These are phyloP conservation scores for Diplogelasinospora grovesii DNA, from an alignment of 495 filamentous ascomycete genomes.

Conservation along the genomic window DNA sequence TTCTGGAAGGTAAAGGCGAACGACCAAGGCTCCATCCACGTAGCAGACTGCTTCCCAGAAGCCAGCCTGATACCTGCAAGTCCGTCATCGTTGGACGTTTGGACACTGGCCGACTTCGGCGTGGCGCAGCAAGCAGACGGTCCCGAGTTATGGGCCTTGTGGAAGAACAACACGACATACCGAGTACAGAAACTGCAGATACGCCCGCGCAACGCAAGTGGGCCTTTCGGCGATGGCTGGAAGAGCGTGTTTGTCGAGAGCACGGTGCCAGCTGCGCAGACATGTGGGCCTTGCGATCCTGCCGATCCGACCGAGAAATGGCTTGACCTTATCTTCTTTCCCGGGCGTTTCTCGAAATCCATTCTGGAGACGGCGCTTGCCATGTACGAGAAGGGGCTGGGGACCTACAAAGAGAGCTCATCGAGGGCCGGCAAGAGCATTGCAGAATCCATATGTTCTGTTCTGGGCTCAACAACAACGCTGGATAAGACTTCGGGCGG, in stretches of 20 bases:
- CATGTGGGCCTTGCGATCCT: constrained; percentile 53
- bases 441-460: constrained; percentile 64
- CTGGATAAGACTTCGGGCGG: constrained; percentile 53
- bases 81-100: constrained; percentile 68
- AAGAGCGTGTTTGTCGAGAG: constrained; percentile 60
- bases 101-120: constrained; percentile 81
- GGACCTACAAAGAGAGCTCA: constrained; percentile 29
- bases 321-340: constrained; percentile 71
- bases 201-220: constrained; percentile 23
- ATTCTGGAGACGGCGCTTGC: constrained; percentile 77
- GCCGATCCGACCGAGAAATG: constrained; percentile 60
- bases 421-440: constrained; percentile 42
- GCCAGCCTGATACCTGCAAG: constrained; percentile 57
- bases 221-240: constrained; percentile 69
- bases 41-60: constrained; percentile 64
- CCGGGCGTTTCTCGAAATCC: constrained; percentile 66
- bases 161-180: constrained; percentile 77
- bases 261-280: constrained; percentile 46
- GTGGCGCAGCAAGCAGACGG: constrained; percentile 40
- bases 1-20: constrained; percentile 77
- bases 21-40: constrained; percentile 51
- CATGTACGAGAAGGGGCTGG: constrained; percentile 60
- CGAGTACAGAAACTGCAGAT: constrained; percentile 54
- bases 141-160: constrained; percentile 73
- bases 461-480: constrained; percentile 57